Evolutionary conservation across 1,284 basidiomycete species (phyloP).

Genomic region (Taiwanofungus camphoratus): DNA sequence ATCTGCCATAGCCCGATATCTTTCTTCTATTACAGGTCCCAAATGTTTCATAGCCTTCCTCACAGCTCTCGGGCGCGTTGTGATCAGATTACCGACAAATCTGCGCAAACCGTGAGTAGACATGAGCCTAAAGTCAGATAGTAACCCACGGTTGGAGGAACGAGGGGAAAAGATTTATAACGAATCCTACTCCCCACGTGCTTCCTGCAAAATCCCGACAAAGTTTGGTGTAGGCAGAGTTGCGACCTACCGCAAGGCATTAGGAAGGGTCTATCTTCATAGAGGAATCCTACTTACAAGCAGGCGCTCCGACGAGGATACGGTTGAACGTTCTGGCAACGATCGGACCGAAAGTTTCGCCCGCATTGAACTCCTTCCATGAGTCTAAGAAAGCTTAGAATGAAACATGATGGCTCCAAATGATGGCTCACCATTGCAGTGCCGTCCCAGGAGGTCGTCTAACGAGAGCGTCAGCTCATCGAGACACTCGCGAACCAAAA

Average conservation of each 20-base stretch:
- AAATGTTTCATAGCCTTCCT: slow-evolving; percentile 1
- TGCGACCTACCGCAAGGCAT: slow-evolving; percentile 3
- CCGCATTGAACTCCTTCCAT: slow-evolving; percentile 11
- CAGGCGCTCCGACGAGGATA: slow-evolving; percentile 13
- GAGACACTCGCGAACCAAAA: slow-evolving; percentile 6
- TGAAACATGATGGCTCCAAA: too few species aligned
- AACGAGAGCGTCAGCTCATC: slow-evolving; percentile 9
- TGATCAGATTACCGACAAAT: slow-evolving; percentile 7
- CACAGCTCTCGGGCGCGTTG: slow-evolving; percentile 3
- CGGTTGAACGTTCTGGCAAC: slow-evolving; percentile 12
- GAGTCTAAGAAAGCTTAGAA: slow-evolving; percentile 8
- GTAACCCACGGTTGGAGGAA: slow-evolving; percentile 14
- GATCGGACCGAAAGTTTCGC: slow-evolving; percentile 7
- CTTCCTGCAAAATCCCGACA: slow-evolving; percentile 6
- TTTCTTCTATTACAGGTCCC: slow-evolving; percentile 7
- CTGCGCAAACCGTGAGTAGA: not conserved
- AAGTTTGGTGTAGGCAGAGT: slow-evolving; percentile 8
- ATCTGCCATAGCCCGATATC: slow-evolving; percentile 10
- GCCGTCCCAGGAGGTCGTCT: slow-evolving; percentile 5
- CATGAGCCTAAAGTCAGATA: not conserved
- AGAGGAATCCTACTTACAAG: slow-evolving; percentile 5
- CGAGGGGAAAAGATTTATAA: slow-evolving; percentile 12
- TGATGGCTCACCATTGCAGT: too few species aligned
- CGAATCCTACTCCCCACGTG: slow-evolving; percentile 3
- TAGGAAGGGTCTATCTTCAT: not conserved